phyloP scores from a whole-genome alignment of 306 rosid species.

The Datisca glomerata region DNA sequence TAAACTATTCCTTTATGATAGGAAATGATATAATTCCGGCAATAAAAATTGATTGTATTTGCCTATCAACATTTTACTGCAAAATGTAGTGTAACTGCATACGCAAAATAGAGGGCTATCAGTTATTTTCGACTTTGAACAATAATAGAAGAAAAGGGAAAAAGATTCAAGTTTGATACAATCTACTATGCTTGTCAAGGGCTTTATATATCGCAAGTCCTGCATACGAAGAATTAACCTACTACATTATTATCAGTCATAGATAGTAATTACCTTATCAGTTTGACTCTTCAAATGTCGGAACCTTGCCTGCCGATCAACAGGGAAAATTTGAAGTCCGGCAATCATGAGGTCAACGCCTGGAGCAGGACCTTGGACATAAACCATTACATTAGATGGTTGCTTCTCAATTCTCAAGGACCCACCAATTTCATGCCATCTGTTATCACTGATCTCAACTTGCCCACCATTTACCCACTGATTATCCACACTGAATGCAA shows the following conservation, averaged over 20 bases:
- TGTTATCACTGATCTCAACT: constrained; percentile 32
- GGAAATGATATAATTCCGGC: too few relatives aligned
- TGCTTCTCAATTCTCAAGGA: constrained; percentile 90
- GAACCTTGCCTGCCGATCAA: constrained; percentile 68
- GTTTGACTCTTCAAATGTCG: constrained; percentile 48
- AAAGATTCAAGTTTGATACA: too few relatives aligned
- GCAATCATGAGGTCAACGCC: constrained; percentile 79
- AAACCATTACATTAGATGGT: constrained; percentile 71
- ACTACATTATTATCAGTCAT: background rate
- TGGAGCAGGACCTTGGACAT: constrained; percentile 79
- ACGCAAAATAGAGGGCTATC: too few relatives aligned
- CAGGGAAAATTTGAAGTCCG: constrained; percentile 90
- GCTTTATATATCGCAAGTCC: background rate
- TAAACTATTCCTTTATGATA: too few relatives aligned
- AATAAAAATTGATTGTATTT: too few relatives aligned
- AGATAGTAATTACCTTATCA: constrained; percentile 46
- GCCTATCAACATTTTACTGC: too few relatives aligned
- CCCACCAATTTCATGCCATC: constrained; percentile 92
- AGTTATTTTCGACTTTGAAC: too few relatives aligned
- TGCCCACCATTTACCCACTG: constrained; percentile 98
- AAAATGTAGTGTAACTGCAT: too few relatives aligned
- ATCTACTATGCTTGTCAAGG: background rate
- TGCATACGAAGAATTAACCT: background rate
- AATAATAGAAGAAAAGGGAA: too few relatives aligned
- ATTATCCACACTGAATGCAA: constrained; percentile 64